These are phyloP conservation scores for Cyberlindnera nakhonratchasimensis DNA, from an alignment of 805 yeast species.

Conservation along the genomic window DNA sequence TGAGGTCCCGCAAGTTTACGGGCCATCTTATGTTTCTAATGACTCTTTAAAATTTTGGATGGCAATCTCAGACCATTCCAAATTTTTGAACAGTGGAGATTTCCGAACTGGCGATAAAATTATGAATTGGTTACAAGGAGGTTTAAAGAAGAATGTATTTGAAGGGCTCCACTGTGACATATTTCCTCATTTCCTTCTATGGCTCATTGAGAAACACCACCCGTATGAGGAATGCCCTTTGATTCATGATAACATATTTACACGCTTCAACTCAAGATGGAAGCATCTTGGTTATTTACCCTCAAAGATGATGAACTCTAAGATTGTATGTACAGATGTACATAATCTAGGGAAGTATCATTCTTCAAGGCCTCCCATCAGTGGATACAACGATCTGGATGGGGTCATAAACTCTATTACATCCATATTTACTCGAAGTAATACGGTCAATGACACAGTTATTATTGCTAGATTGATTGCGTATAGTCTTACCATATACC, in stretches of 20 bases:
- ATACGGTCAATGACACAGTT: constrained; percentile 3
- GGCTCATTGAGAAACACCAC: constrained; percentile 38
- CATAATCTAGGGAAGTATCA: not conserved
- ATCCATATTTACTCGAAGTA: constrained; percentile 1
- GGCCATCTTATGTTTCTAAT: constrained; percentile 48
- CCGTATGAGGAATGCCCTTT: not conserved
- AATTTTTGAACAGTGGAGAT: constrained; percentile 30
- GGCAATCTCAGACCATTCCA: constrained; percentile 35
- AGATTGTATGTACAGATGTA: not conserved
- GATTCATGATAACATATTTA: constrained; percentile 9
- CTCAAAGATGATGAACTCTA: constrained; percentile 9
- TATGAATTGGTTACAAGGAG: constrained; percentile 48
- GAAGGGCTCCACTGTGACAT: constrained; percentile 6
- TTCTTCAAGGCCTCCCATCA: constrained; percentile 4
- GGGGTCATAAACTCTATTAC: constrained; percentile 8
- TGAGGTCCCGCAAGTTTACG: constrained; percentile 56
- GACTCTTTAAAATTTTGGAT: constrained; percentile 57
- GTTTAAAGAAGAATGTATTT: constrained; percentile 16
- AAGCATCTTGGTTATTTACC: constrained; percentile 3
- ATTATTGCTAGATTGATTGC: constrained; percentile 8
- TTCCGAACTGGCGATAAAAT: constrained; percentile 34
- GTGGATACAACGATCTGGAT: not conserved
- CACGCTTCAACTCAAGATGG: constrained; percentile 14
- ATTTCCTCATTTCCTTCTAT: constrained; percentile 37
- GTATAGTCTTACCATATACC: constrained; percentile 16